Evolutionary conservation across 371 early-diverging fungal species (phyloP), one percentile per base, ranked within the genome.

Genomic region (Mucor racemosus): DNA sequence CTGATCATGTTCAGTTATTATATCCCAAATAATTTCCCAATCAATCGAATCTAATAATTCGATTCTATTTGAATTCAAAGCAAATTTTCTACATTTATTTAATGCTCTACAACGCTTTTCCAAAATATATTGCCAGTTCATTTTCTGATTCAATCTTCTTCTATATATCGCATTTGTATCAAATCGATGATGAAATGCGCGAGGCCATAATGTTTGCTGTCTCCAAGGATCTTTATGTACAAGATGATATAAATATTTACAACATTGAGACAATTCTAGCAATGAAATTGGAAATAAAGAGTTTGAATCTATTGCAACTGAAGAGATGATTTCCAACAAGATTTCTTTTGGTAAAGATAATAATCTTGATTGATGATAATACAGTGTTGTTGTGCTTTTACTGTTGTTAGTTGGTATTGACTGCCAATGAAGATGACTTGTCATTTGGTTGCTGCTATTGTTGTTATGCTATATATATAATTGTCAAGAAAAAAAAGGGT

Each of bases 1-100:
- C 38, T 76, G 70, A 67, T 80, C 82, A 72, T 82, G 82, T 64
- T 82, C 82, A 26, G 78, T 78, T 10, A 82, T 65, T 72, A 82
- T 79, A 58, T 76, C 73, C 82, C 82, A 82, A 31, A 79, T 71
- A 13, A 70, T 62, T 64, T 79, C 72, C 79, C 79, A 82, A 14
- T 76, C 75, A 33, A 82, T 73, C 6, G 36, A 33, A 35, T 73
- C 67, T n/a, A 82, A 48, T 48, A 35, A 19, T 7, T 60, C 60
- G 6, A 63, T 62, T 56, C 71, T 38, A n/a, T 59, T 65, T 14
- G 72, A 63, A 17, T 63, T 64, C 13, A 59, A 26, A 40, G 66
- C 76, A 61, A 73, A 65, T 3, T 54, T 36, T 9, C 59, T 62
- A 62, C 80, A 79, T 50, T 63, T 53, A 11, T 68, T 44, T 14